Evolutionary conservation across 345 rosid genomes (phyloP).

Genomic region (Barbarea vulgaris): DNA sequence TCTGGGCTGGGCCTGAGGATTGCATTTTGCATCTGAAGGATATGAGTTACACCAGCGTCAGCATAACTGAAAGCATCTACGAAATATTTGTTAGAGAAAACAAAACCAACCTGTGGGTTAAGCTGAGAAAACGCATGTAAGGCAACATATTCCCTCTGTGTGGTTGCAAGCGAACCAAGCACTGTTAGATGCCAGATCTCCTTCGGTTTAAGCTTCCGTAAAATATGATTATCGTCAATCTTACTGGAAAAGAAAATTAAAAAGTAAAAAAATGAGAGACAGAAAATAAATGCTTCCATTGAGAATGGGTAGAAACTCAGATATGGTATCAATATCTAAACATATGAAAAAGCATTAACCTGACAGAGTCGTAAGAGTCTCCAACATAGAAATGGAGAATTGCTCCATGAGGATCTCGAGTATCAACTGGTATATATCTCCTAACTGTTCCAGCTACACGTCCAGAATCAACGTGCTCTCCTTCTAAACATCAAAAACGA

Average conservation of each 20-base stretch:
- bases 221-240: constrained; percentile 80
- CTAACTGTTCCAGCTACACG: constrained; percentile 96
- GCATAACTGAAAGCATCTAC: constrained; percentile 23
- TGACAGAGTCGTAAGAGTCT: constrained; percentile 62
- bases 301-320: constrained; percentile 16
- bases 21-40: constrained; percentile 87
- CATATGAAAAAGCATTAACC: constrained; percentile 47
- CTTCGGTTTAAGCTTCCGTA: constrained; percentile 84
- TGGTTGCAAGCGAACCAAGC: constrained; percentile 98
- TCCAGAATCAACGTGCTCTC: constrained; percentile 70
- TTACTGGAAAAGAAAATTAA: constrained; percentile 52
- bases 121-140: constrained; percentile 97
- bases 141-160: constrained; percentile 98
- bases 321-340: background rate
- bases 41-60: constrained; percentile 30
- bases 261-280: constrained; percentile 20
- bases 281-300: background rate
- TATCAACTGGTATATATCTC: constrained; percentile 83
- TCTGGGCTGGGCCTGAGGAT: constrained; percentile 91
- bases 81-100: constrained; percentile 13
- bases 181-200: constrained; percentile 88
- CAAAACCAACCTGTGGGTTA: constrained; percentile 74
- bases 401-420: constrained; percentile 97
- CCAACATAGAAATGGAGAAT: constrained; percentile 97
- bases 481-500: constrained; percentile 41